A percentile compares a stretch with the other conserved stretches of the same genome.
Evolutionary conservation across 1,139 yeast species (phyloP).

Genomic region (Nematodospora anomalae): DNA sequence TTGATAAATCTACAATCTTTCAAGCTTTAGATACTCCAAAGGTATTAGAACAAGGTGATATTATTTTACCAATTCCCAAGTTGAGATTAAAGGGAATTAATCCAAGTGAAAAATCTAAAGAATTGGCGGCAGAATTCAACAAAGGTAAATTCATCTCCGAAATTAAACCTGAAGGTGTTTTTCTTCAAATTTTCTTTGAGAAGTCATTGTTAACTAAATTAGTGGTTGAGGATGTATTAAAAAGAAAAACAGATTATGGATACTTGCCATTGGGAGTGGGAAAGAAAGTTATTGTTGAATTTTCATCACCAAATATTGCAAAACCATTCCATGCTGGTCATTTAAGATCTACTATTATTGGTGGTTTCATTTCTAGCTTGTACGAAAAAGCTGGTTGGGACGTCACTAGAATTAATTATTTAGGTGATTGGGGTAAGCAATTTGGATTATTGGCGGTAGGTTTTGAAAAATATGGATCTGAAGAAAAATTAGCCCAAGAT

Average conservation of each 20-base stretch:
- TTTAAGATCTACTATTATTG: constrained; percentile 94
- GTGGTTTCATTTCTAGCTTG: constrained; percentile 91
- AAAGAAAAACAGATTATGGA: constrained; percentile 66
- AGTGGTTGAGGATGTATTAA: constrained; percentile 70
- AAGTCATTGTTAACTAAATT: constrained; percentile 63
- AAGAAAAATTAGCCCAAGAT: constrained; percentile 65
- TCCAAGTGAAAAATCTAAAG: constrained; percentile 79
- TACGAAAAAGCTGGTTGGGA: constrained; percentile 91
- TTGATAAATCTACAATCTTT: constrained; percentile 66
- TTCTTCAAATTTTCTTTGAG: constrained; percentile 84
- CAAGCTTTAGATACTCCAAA: constrained; percentile 89
- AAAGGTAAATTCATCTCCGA: constrained; percentile 65
- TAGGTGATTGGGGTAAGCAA: constrained; percentile 99
- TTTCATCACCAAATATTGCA: constrained; percentile 97
- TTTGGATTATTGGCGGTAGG: constrained; percentile 96
- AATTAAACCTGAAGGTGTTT: constrained; percentile 85
- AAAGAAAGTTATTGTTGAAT: constrained; percentile 78
- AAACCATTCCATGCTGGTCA: constrained; percentile 99
- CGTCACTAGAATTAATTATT: constrained; percentile 85
- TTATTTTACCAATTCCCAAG: constrained; percentile 90
- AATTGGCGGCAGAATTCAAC: constrained; percentile 75
- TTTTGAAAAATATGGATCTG: constrained; percentile 79
- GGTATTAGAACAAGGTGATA: constrained; percentile 88
- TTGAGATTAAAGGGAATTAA: constrained; percentile 84
- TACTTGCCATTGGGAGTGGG: constrained; percentile 71